These are phyloP conservation scores for Syncephalastrum sp. DNA, from an alignment of 371 early-diverging fungal species.

Conservation along the genomic window DNA sequence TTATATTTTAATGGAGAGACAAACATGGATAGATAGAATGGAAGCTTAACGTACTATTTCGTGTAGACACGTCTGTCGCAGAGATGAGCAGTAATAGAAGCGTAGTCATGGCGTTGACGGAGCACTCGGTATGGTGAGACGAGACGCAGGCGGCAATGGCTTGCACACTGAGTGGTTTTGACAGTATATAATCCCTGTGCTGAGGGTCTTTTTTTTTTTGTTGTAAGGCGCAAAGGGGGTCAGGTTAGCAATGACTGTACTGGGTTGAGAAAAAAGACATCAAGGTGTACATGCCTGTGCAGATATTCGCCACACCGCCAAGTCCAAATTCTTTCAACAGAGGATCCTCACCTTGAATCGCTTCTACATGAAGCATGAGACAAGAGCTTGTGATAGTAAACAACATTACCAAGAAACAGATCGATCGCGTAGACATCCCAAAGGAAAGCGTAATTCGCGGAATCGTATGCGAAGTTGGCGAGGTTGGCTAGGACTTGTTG, in stretches of 20 bases:
- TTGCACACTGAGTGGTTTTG: slow-evolving; percentile 18
- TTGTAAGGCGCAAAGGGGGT: no score
- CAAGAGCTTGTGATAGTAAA: not conserved
- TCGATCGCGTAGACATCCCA: slow-evolving; percentile 45
- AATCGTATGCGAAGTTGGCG: slow-evolving; percentile 66
- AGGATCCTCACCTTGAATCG: slow-evolving; percentile 29
- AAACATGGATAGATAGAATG: not conserved
- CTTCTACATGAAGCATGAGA: slow-evolving; percentile 15
- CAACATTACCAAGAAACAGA: slow-evolving; percentile 47
- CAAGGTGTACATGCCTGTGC: slow-evolving; percentile 29
- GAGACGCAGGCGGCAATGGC: slow-evolving; percentile 23
- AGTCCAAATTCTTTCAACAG: slow-evolving; percentile 45
- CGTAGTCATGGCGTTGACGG: slow-evolving; percentile 41
- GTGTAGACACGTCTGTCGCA: slow-evolving; percentile 4
- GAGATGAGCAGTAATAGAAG: slow-evolving; percentile 31
- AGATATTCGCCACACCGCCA: slow-evolving; percentile 57
- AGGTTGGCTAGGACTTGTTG: slow-evolving; percentile 58
- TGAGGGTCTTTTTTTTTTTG: slow-evolving; percentile 20
- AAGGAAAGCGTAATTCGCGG: slow-evolving; percentile 51
- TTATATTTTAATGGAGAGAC: slow-evolving; percentile 17
- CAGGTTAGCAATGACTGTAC: not conserved
- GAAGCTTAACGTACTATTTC: not conserved
- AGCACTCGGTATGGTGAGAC: slow-evolving; percentile 1
- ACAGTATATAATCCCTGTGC: slow-evolving; percentile 34
- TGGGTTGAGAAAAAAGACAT: not conserved